These are phyloP conservation scores for Tolypocladium nubicola DNA, from an alignment of 2,329 filamentous ascomycete genomes.

Conservation along the genomic window DNA sequence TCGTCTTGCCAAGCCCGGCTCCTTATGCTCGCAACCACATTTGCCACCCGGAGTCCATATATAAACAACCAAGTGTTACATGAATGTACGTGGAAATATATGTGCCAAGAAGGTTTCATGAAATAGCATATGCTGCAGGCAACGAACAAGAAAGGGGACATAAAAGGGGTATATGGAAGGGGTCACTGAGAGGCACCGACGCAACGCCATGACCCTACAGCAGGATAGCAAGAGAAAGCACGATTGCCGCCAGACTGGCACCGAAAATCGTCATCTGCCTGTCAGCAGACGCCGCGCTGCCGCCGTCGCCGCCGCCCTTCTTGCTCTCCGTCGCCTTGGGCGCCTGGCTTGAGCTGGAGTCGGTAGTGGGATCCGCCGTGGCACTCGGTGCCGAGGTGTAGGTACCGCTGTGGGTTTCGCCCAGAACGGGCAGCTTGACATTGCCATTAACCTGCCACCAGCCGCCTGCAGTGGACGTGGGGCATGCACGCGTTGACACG, in stretches of 20 bases:
- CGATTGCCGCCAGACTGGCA: slow-evolving; percentile 5
- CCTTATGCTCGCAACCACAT: not conserved
- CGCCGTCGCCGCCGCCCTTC: slow-evolving; percentile 3
- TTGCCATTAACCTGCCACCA: slow-evolving; percentile 77
- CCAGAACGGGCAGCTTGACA: slow-evolving; percentile 58
- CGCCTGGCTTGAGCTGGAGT: not conserved
- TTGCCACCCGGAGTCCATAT: not conserved
- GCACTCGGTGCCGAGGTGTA: slow-evolving; percentile 8
- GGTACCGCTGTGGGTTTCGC: slow-evolving; percentile 32
- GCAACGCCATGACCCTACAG: slow-evolving; percentile 2
- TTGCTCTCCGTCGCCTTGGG: not conserved
- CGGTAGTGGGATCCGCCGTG: slow-evolving; percentile 5
- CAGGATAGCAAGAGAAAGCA: slow-evolving; percentile 7
- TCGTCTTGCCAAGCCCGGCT: not conserved
- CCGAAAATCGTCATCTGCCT: slow-evolving; percentile 7
- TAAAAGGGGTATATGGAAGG: not conserved
- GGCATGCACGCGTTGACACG: slow-evolving; percentile 58
- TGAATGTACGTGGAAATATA: not conserved
- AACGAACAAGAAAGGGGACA: not conserved
- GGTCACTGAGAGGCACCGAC: not conserved
- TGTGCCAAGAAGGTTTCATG: not conserved
- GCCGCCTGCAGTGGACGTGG: slow-evolving; percentile 52
- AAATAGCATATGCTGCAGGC: not conserved
- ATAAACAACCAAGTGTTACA: not conserved
- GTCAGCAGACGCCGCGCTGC: slow-evolving; percentile 5